A percentile compares a stretch with the other conserved stretches of the same genome.
Conservation (phyloP, 768 basidiomycete species). For the Strobilomyces dryophilus region DNA sequence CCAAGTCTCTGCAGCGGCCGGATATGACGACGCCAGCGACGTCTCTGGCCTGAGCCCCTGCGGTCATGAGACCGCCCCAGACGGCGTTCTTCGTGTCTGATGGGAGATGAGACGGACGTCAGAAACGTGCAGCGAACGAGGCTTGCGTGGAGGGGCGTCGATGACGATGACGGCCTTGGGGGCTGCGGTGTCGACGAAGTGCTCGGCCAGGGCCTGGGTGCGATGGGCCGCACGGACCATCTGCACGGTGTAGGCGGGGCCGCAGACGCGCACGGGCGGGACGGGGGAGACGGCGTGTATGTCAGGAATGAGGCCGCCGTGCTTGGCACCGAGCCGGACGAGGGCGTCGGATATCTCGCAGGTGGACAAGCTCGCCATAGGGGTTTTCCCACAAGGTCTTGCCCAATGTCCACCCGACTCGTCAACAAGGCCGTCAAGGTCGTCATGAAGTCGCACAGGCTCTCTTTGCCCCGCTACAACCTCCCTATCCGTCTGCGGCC, state of each 20-base stretch:
- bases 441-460: constrained; percentile 67
- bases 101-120: not conserved
- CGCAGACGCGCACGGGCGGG: constrained; percentile 51
- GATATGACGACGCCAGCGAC: constrained; percentile 77
- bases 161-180: constrained; percentile 68
- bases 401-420: constrained; percentile 29
- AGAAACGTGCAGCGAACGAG: not conserved
- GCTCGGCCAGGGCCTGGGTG: constrained; percentile 54
- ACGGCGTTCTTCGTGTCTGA: constrained; percentile 74
- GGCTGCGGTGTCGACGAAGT: constrained; percentile 80
- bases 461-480: constrained; percentile 63
- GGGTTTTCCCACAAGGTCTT: constrained; percentile 1
- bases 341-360: constrained; percentile 90
- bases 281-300: constrained; percentile 47
- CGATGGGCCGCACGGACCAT: constrained; percentile 64
- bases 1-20: constrained; percentile 80
- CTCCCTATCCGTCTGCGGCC: constrained; percentile 70
- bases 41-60: constrained; percentile 70
- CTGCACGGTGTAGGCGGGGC: constrained; percentile 83
- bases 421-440: constrained; percentile 46
- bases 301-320: constrained; percentile 82
- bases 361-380: constrained; percentile 46
- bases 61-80: constrained; percentile 92
- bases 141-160: constrained; percentile 64
- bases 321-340: constrained; percentile 64